phyloP scores from a whole-genome alignment of 1,139 yeast species.

The Magnusiomyces starmeri region DNA sequence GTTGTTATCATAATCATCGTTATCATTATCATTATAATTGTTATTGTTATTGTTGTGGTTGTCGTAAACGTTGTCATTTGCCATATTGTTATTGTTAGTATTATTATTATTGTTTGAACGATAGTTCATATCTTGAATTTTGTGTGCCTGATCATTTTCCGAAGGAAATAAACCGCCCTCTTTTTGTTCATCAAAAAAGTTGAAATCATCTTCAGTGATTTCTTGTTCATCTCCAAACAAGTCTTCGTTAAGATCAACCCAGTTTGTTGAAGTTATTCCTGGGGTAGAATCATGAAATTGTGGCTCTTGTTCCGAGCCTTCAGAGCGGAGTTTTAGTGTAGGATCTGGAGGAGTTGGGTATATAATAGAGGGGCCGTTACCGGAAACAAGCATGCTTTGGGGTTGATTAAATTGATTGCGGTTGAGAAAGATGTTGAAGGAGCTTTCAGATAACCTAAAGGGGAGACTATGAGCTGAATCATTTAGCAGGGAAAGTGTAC shows the following conservation, averaged over 20 bases:
- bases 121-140: conserved; percentile 1
- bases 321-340: conserved; percentile 19
- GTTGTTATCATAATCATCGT: too few species aligned
- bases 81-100: too few species aligned
- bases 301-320: conserved; percentile 1
- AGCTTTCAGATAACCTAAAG: not conserved
- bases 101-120: not conserved
- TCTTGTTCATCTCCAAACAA: conserved; percentile 39
- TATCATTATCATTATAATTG: too few species aligned
- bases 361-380: conserved; percentile 14
- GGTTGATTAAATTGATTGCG: not conserved
- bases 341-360: conserved; percentile 38
- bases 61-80: too few species aligned
- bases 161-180: not conserved
- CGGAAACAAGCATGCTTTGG: not conserved
- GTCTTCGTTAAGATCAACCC: conserved; percentile 39
- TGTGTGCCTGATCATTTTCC: not conserved
- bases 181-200: conserved; percentile 37
- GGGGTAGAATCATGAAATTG: conserved; percentile 18
- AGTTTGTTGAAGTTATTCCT: conserved; percentile 24
- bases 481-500: not conserved
- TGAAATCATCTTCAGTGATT: conserved; percentile 38
- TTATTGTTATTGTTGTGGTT: too few species aligned
- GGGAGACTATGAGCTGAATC: not conserved
- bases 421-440: not conserved